Evolutionary conservation across 768 basidiomycete species (phyloP).

Genomic region (Strobilomyces dryophilus): DNA sequence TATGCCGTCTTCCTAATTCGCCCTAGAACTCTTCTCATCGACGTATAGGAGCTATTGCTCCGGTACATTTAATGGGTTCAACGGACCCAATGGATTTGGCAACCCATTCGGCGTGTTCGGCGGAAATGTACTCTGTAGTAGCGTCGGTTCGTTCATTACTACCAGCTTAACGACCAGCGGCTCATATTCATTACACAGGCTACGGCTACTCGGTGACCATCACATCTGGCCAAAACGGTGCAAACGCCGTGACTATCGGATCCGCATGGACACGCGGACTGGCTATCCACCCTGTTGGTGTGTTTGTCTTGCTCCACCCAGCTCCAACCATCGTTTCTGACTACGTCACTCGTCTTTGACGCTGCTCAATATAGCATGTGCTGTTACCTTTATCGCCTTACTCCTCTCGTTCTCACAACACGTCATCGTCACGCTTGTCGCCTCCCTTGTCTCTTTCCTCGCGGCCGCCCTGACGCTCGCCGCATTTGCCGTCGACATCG

Average conservation of each 20-base stretch:
- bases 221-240: slow-evolving; percentile 8
- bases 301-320: slow-evolving; percentile 19
- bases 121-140: slow-evolving; percentile 40
- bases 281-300: slow-evolving; percentile 72
- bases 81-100: too few species aligned
- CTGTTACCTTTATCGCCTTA: slow-evolving; percentile 60
- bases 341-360: background rate
- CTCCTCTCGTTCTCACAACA: slow-evolving; percentile 59
- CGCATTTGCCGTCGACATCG: slow-evolving; percentile 74
- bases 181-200: slow-evolving; percentile 29
- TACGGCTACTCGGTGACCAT: slow-evolving; percentile 51
- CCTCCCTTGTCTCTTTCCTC: slow-evolving; percentile 56
- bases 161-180: background rate
- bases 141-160: slow-evolving; percentile 35
- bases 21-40: slow-evolving; percentile 2
- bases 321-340: background rate
- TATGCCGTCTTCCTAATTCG: slow-evolving; percentile 24
- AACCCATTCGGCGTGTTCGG: slow-evolving; percentile 18
- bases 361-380: slow-evolving; percentile 35
- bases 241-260: slow-evolving; percentile 37
- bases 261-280: slow-evolving; percentile 70
- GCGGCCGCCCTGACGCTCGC: slow-evolving; percentile 65
- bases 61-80: slow-evolving; percentile 31
- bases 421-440: slow-evolving; percentile 38
- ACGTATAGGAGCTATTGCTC: slow-evolving; percentile 57